These are phyloP conservation scores for Rhizophora mangle DNA, from an alignment of 345 rosid species.

Conservation along the genomic window DNA sequence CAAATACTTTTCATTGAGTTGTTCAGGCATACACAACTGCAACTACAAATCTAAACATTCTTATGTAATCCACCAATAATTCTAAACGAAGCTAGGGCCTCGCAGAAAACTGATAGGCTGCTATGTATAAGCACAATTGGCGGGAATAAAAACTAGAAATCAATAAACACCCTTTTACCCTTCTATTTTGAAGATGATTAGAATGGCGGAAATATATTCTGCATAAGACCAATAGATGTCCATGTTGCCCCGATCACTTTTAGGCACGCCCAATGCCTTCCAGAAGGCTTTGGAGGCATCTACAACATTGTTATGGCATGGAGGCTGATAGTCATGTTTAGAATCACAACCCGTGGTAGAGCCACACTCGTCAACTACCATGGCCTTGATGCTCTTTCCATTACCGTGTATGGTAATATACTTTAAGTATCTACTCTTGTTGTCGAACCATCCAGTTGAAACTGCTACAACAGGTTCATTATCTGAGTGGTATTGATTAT, in stretches of 20 bases:
- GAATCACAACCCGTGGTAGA: slow-evolving; percentile 9
- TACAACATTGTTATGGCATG: background rate
- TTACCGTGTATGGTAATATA: background rate
- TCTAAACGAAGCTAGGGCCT: too few species aligned
- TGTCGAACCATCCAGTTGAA: background rate
- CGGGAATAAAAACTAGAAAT: too few species aligned
- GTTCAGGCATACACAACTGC: too few species aligned
- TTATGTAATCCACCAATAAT: too few species aligned
- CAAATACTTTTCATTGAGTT: too few species aligned
- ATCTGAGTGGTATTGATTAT: slow-evolving; percentile 4
- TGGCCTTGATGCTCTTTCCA: slow-evolving; percentile 10
- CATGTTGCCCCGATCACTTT: background rate
- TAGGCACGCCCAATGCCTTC: slow-evolving; percentile 9
- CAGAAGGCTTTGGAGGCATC: slow-evolving; percentile 10
- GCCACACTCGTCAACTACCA: slow-evolving; percentile 9
- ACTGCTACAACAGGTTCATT: slow-evolving; percentile 5
- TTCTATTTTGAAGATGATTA: too few species aligned
- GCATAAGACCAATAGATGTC: background rate
- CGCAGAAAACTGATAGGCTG: too few species aligned
- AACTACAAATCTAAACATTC: too few species aligned
- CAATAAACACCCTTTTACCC: too few species aligned
- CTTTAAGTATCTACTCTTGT: slow-evolving; percentile 7
- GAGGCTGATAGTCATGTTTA: slow-evolving; percentile 9
- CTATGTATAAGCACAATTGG: too few species aligned
- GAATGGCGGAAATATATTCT: background rate